Conservation (phyloP, 768 basidiomycete species). For the Hemileccinum rubropunctum region DNA sequence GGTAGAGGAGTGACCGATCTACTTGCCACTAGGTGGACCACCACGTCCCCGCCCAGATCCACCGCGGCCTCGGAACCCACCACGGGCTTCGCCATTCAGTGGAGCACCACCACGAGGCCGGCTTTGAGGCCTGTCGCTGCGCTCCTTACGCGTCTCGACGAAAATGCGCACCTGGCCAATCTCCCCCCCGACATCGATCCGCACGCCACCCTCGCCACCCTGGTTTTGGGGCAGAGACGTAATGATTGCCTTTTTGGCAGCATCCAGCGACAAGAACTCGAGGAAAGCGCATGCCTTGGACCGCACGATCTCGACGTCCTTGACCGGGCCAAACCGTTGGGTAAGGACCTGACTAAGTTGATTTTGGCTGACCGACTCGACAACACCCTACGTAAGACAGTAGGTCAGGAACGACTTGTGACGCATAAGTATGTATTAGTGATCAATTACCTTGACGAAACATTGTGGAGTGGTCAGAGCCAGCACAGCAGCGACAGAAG, state of each 20-base stretch:
- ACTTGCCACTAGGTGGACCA: constrained; percentile 29
- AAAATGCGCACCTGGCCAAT: constrained; percentile 53
- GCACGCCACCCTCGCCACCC: constrained; percentile 90
- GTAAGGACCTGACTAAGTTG: constrained; percentile 51
- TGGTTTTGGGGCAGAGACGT: constrained; percentile 60
- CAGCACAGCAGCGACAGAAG: constrained; percentile 54
- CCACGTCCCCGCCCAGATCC: constrained; percentile 44
- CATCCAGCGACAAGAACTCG: constrained; percentile 76
- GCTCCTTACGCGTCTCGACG: constrained; percentile 90
- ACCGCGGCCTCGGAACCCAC: constrained; percentile 48
- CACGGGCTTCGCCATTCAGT: constrained; percentile 43
- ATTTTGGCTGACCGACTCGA: constrained; percentile 56
- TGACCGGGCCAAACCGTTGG: constrained; percentile 73
- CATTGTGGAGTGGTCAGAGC: constrained; percentile 71
- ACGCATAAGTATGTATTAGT: not conserved
- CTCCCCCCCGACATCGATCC: constrained; percentile 64
- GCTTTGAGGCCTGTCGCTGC: constrained; percentile 70
- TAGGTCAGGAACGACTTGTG: not conserved
- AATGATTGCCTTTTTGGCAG: constrained; percentile 83
- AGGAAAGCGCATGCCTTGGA: constrained; percentile 91
- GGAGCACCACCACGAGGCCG: constrained; percentile 64
- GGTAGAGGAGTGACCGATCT: not conserved
- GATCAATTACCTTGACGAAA: constrained; percentile 79
- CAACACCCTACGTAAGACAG: constrained; percentile 54
- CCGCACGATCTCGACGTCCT: constrained; percentile 87